phyloP scores from a whole-genome alignment of 2,329 filamentous ascomycete genomes.

The Penicillium freii region DNA sequence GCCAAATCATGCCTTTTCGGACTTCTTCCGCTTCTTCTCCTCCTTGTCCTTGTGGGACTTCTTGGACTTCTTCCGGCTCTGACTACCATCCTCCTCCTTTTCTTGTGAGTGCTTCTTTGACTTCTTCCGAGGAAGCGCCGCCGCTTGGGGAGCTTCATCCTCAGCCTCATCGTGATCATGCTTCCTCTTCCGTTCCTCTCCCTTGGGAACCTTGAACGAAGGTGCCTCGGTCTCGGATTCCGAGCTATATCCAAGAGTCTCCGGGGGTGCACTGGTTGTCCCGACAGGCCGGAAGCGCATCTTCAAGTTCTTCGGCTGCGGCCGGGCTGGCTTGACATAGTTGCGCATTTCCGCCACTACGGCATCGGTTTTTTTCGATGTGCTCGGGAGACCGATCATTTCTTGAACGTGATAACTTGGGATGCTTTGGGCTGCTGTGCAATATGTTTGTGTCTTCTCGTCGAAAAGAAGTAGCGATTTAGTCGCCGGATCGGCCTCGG shows the following conservation, averaged over 20 bases:
- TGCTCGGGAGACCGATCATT: slow-evolving; percentile 33
- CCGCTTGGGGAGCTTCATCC: slow-evolving; percentile 25
- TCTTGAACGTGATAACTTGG: slow-evolving; percentile 40
- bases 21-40: slow-evolving; percentile 44
- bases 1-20: slow-evolving; percentile 34
- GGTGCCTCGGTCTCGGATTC: slow-evolving; percentile 38
- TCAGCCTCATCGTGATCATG: slow-evolving; percentile 34
- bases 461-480: slow-evolving; percentile 41
- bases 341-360: slow-evolving; percentile 27
- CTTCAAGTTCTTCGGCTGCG: slow-evolving; percentile 45
- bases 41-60: slow-evolving; percentile 40
- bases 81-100: slow-evolving; percentile 18
- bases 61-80: slow-evolving; percentile 27
- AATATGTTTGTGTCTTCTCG: slow-evolving; percentile 36
- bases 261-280: slow-evolving; percentile 31
- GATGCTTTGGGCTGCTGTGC: slow-evolving; percentile 27
- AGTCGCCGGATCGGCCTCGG: slow-evolving; percentile 26
- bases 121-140: slow-evolving; percentile 38
- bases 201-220: slow-evolving; percentile 35
- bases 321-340: slow-evolving; percentile 36
- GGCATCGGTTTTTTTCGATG: slow-evolving; percentile 24
- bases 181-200: slow-evolving; percentile 41
- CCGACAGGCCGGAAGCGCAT: slow-evolving; percentile 49
- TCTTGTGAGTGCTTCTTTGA: slow-evolving; percentile 38
- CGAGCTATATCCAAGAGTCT: slow-evolving; percentile 38